Base-by-base conservation (phyloP, 495 filamentous ascomycete species). In the Talaromyces borbonicus region DNA sequence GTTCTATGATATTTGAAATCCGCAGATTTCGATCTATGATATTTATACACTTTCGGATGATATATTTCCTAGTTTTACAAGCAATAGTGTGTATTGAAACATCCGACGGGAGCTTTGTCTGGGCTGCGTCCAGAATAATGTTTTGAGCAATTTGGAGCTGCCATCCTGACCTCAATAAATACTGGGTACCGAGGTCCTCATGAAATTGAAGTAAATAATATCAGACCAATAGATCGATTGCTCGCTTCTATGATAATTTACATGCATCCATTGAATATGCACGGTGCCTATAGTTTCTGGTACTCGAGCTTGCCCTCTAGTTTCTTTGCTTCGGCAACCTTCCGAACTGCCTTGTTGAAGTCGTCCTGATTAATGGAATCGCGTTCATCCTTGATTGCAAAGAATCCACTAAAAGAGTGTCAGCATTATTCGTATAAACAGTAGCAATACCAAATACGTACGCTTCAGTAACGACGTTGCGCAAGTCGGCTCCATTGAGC, bases 401-500 rank as follows among this genome's bases (percentile, higher is more conserved):
- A 96, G 27, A 97, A 70, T 51, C 93, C 93, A 48, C 88, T 95
- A 48, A 25, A 37, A 22, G 29, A 6, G 31, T 14, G 51, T 68
- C 58, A 48, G 33, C 32, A 39, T 15, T 4, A 29, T 18, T 5
- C 7, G 12, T 3, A 8, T 40, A 3, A 30, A 48, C 19, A 18
- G 30, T n/a, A 26, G 14, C n/a, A n/a, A n/a, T n/a, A n/a, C n/a
- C n/a, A 44, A 24, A 22, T 14, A 81, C 85, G 65, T 78, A 95
- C 88, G 93, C 93, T 74, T 99, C 93, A 1, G 93, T 99, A 37
- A 99, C 89, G 50, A 99, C 89, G 60, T 99, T 99, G 54, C 93
- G 75, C 60, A 99, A 68, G 79, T 99, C 93, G 18, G 93, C 93
- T 55, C 93, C 93, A 67, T 99, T 99, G 30, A 97, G 75, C 30